Base-by-base conservation (phyloP, 208 protist species). In the Acanthamoeba comandoni region DNA sequence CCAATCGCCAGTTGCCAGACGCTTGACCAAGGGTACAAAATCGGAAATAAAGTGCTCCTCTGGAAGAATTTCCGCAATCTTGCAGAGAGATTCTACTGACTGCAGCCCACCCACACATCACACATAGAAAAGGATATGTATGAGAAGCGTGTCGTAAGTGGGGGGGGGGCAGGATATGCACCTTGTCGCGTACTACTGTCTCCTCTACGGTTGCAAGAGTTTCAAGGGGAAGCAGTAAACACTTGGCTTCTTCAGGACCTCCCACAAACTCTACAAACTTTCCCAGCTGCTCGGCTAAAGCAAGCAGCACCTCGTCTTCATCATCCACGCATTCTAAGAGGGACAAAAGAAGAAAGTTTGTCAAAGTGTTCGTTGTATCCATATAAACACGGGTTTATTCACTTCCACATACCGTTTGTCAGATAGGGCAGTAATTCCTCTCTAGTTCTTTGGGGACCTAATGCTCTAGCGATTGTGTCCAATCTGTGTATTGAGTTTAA, bases 221-320 rank as follows among this genome's bases (percentile, higher is more conserved):
- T 95, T 99, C 97, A 0, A 99, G 96, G 51, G 98, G 98, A 5
- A 84, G 79, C 7, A 99, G 95, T 15, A 99, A 95, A 64, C 93
- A 97, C 75, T 94, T 91, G 5, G 96, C 96, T 92, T 98, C 96
- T 35, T 97, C 96, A 9, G 96, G 73, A 9, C 98, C 98, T 53
- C 98, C 98, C 0, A 99, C 98, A 89, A 98, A 96, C 2, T 97
- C 95, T 35, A 99, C 96, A 96, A 99, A 98, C 62, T 98, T 98
- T 24, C 98, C 98, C 8, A 99, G 94, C 71, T 98, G 97, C 88
- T 99, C 98, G 3, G 98, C 98, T 49, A 99, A 96, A 8, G 98
- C 98, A 4, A 98, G 96, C 48, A 99, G 94, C 22, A 99, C 98
- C 93, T 99, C 98, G 92, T 99, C 98, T 94, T 99, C 98, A 94